Base-by-base conservation (phyloP, 2,329 filamentous ascomycete genomes). In the Lasiodiplodia sp. region DNA sequence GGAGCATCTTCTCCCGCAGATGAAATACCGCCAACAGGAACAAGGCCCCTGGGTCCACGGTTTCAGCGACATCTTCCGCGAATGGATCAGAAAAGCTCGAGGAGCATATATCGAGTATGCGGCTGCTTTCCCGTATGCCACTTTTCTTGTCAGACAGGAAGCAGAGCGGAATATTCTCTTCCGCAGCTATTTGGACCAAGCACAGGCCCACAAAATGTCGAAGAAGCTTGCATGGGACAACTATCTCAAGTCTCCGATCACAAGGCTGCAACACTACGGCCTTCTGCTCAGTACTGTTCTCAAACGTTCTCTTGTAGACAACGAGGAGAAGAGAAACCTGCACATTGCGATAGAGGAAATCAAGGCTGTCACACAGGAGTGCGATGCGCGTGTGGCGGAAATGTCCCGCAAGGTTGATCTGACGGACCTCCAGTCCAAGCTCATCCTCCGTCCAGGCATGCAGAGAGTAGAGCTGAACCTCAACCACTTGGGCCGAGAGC, bases 71-170 rank as follows among this genome's bases (percentile, higher is more conserved):
- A 93, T 99, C 62, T 98, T 99, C 84, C 87, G 96, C 69, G 96
- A 99, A 81, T 99, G 96, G 96, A 97, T 98, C 71, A 89, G 96
- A 71, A 98, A 97, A 79, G 96, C 96, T 38, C 93, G 91, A 78
- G 84, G 87, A 2, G 91, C 93, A 12, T 99, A 98, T 77, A 89
- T 97, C 70, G 94, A 97, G 69, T 99, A 98, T 78, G 95, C 95
- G 49, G 90, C 91, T 1, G 90, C 90, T 0, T 98, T 96, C 73
- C 95, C 95, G 0, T 89, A 91, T 69, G 95, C 96, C 1, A 90
- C 89, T 47, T 94, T 92, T 76, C 84, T 94, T 66, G 89, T 99
- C 21, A 91, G 94, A 66, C 92, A 91, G 76, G 96, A 99, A 80
- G 86, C 91, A 0, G 90, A 94, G 57, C 88, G 90, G 67, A 99